Base-by-base conservation (phyloP, 1,139 yeast genomes). In the Zhuliangozyma parablackwelliae region DNA sequence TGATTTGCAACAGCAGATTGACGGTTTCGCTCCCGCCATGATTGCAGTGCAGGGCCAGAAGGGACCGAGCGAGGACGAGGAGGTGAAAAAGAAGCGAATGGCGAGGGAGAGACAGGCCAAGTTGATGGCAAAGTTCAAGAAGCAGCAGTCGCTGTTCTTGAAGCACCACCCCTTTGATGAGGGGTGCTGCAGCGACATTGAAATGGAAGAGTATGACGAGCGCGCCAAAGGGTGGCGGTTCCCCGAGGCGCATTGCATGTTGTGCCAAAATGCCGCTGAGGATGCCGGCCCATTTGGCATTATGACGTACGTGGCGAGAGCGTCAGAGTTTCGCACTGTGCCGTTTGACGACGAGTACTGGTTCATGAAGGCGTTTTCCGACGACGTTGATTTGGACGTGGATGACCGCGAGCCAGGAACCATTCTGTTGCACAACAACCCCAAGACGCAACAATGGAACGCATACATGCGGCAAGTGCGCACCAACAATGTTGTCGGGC, bases 251-350 rank as follows among this genome's bases (percentile, higher is more conserved):
- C 84, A 80, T 43, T 92, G 98, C 55, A 82, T 90, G 29, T 69
- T 92, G 25, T 92, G 98, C 56, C 95, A 90, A 49, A 88, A 87
- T 78, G 82, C 89, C 0, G 73, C 81, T 3, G 78, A 74, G 21
- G 74, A 75, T 34, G 76, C 78, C 21, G 89, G 86, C 9, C 77
- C 87, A 0, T 88, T 84, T 62, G 97, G 96, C 0, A 72, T 84
- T 11, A 76, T 85, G 30, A 72, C 83, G 8, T 73, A 78, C 50
- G 66, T 82, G 24, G 65, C 80, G 3, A 72, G 72, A 33, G 68
- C 85, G 0, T 75, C 86, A 6, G 82, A 76, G 34, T 77, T 79
- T 43, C 61, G 95, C 36, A 63, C 68, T 10, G 71, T 83, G 11
- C 92, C 95, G 0, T 79, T 79, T 46, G 72, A 74, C 16, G 73